These are phyloP conservation scores for Alternaria sp. DNA, from an alignment of 2,329 filamentous ascomycete species.

Conservation along the genomic window DNA sequence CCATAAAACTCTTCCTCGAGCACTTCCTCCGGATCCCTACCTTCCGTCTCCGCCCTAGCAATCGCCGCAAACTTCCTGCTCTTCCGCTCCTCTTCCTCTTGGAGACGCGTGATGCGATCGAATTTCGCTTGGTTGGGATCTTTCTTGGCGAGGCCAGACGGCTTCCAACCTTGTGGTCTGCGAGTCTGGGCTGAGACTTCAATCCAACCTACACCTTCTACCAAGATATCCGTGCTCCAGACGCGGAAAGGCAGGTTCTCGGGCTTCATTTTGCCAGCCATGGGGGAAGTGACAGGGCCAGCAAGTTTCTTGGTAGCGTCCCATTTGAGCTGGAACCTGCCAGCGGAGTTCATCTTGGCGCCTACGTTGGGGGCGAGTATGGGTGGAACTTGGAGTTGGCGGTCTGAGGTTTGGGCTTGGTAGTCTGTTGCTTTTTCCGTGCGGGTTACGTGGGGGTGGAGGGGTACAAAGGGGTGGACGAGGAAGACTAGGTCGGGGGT, in stretches of 20 bases:
- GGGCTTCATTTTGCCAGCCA: constrained; percentile 69
- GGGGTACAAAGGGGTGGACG: constrained; percentile 84
- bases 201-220: constrained; percentile 94
- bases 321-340: constrained; percentile 75
- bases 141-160: constrained; percentile 60
- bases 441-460: constrained; percentile 77
- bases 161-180: constrained; percentile 44
- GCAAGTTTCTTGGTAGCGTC: constrained; percentile 84
- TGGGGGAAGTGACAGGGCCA: constrained; percentile 72
- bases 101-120: constrained; percentile 23
- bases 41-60: constrained; percentile 16
- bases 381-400: constrained; percentile 68
- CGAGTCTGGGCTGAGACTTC: constrained; percentile 86
- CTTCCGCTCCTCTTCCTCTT: constrained; percentile 23
- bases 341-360: constrained; percentile 63
- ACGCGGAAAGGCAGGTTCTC: constrained; percentile 80
- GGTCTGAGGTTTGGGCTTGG: constrained; percentile 64
- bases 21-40: constrained; percentile 46
- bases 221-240: constrained; percentile 80
- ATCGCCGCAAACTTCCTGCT: constrained; percentile 33
- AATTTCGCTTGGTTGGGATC: constrained; percentile 39
- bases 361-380: constrained; percentile 61
- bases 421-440: constrained; percentile 81
- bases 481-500: constrained; percentile 72
- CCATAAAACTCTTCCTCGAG: constrained; percentile 33